These are phyloP conservation scores for Termitomyces sp. DNA, from an alignment of 768 basidiomycete genomes.

Conservation along the genomic window DNA sequence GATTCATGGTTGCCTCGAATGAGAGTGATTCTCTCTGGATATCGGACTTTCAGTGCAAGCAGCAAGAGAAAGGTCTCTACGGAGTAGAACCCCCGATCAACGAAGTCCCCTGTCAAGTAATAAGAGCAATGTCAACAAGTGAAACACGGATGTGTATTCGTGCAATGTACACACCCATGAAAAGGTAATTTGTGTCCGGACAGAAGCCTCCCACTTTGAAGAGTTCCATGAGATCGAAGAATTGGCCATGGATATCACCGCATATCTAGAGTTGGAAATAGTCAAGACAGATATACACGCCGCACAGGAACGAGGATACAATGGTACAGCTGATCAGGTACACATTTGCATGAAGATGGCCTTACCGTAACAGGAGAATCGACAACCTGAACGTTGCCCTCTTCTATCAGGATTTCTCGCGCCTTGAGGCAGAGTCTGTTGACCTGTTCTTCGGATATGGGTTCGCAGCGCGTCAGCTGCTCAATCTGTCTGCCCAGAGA, in stretches of 20 bases:
- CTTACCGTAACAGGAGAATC: conserved; percentile 93
- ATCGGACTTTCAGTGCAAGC: conserved; percentile 93
- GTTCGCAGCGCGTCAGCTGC: conserved; percentile 89
- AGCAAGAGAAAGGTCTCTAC: conserved; percentile 95
- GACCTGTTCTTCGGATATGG: conserved; percentile 93
- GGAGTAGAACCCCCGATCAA: conserved; percentile 95
- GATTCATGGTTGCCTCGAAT: conserved; percentile 98
- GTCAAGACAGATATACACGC: conserved; percentile 2
- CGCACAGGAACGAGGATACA: conserved; percentile 11
- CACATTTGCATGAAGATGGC: conserved; percentile 18
- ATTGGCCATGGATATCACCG: conserved; percentile 97
- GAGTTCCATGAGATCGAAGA: conserved; percentile 93
- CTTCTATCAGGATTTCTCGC: conserved; percentile 93
- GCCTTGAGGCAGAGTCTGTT: conserved; percentile 95
- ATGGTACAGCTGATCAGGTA: conserved; percentile 3
- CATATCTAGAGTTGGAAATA: conserved; percentile 54
- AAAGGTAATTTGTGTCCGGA: conserved; percentile 91
- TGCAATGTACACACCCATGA: conserved; percentile 67
- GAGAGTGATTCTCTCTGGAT: conserved; percentile 94
- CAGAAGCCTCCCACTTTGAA: conserved; percentile 91
- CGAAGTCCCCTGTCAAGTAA: conserved; percentile 76
- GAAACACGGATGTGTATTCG: background rate
- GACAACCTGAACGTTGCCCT: conserved; percentile 90
- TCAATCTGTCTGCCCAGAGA: conserved; percentile 74
- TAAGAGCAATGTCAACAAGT: background rate